A percentile compares a stretch with the other conserved stretches of the same genome.
Evolutionary conservation across 345 rosid genomes (phyloP).

Genomic region (Tarenaya hassleriana): DNA sequence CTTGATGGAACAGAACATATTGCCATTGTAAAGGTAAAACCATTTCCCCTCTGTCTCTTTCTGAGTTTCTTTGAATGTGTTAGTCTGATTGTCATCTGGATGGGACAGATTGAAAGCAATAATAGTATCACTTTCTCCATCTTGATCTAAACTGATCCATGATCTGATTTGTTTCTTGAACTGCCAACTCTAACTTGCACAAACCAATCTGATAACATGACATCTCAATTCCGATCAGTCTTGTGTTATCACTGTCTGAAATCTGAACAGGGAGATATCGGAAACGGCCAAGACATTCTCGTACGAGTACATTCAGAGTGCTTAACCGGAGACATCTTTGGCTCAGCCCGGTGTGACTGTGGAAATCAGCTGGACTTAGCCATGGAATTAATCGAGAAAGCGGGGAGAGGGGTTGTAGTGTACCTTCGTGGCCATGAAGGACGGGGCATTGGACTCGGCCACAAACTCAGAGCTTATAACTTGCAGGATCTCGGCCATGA

Average conservation of each 20-base stretch:
- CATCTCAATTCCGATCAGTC: background rate
- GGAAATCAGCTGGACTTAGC: constrained; percentile 78
- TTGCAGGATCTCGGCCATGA: constrained; percentile 89
- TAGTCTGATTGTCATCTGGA: background rate
- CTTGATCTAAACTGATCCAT: too few relatives aligned
- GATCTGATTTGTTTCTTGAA: too few relatives aligned
- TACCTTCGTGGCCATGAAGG: constrained; percentile 94
- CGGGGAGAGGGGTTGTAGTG: constrained; percentile 63
- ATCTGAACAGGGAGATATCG: constrained; percentile 78
- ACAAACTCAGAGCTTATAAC: constrained; percentile 76
- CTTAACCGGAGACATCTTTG: constrained; percentile 77
- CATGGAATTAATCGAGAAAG: constrained; percentile 62
- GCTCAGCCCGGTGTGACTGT: constrained; percentile 82
- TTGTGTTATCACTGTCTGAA: constrained; percentile 11
- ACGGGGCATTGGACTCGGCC: constrained; percentile 87
- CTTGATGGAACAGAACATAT: constrained; percentile 74
- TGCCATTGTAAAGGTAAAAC: constrained; percentile 63
- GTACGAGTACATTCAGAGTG: constrained; percentile 92
- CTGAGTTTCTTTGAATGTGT: background rate
- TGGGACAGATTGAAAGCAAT: too few relatives aligned
- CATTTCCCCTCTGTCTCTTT: constrained; percentile 7
- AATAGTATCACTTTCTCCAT: too few relatives aligned
- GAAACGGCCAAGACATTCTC: constrained; percentile 71
- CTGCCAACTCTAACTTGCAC: too few relatives aligned
- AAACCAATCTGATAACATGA: too few relatives aligned